Evolutionary conservation across 2,329 filamentous ascomycete genomes (phyloP), one percentile per base, ranked within the genome.

Genomic region (Colletotrichum chrysophilum): DNA sequence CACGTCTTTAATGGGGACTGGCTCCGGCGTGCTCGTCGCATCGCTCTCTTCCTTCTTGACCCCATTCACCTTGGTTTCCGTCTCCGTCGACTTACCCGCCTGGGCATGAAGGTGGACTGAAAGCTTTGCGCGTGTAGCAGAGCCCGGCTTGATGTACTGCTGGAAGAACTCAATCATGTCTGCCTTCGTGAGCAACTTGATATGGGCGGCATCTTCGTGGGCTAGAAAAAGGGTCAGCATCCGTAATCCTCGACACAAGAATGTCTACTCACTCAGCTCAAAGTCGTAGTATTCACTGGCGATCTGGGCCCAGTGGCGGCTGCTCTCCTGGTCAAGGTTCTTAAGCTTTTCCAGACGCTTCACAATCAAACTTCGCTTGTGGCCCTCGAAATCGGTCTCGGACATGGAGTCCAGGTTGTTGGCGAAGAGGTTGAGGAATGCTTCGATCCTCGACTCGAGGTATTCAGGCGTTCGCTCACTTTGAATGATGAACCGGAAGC

Each of bases 401-500:
- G 90, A 90, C 96, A 98, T 98, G 4, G 93, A 89, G 61, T 91
- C 88, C 28, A 98, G 85, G 4, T 87, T 92, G 58, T 90, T 87
- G 24, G 89, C 91, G 77, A 95, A 96, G 16, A 88, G 88, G 28
- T 87, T 87, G 55, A 99, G 85, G 88, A 98, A 98, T 3, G 92
- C 89, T 80, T 98, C 95, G 77, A 98, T 98, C 24, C 97, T 92
- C 7, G 92, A 91, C 82, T 98, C 96, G 3, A 99, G 88, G 81
- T 97, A 98, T 56, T 93, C 89, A 1, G 95, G 94, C 4, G 93
- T 92, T 82, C 94, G 94, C 85, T 99, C 96, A 82, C 95, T 98
- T 86, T 99, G 97, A 34, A 99, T 95, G 77, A 98, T 91, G 78
- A 99, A 94, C 7, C 96, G 91, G 85, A 97, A 97, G 1, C 95